These are phyloP conservation scores for Cercis canadensis DNA, from an alignment of 306 rosid genomes.

Conservation along the genomic window DNA sequence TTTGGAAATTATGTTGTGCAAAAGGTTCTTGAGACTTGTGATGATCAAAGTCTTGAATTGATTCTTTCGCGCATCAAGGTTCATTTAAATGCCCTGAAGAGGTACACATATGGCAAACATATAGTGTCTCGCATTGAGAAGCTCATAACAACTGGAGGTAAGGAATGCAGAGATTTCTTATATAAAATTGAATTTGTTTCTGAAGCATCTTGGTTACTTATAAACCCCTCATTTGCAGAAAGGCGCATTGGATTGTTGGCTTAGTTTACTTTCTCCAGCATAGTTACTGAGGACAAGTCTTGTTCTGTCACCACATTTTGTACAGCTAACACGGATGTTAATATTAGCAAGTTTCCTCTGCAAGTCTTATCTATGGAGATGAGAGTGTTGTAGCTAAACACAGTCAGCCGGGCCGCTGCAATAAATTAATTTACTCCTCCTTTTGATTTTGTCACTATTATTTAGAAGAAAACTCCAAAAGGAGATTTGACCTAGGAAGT, in stretches of 20 bases:
- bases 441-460: slow-evolving; percentile 28
- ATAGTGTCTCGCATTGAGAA: slow-evolving; percentile 97
- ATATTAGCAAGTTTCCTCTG: slow-evolving; percentile 45
- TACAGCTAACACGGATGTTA: slow-evolving; percentile 74
- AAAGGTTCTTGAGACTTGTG: slow-evolving; percentile 94
- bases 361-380: slow-evolving; percentile 37
- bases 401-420: slow-evolving; percentile 39
- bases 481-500: slow-evolving; percentile 51
- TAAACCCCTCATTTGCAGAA: slow-evolving; percentile 59
- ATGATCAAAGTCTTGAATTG: slow-evolving; percentile 81
- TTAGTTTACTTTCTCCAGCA: slow-evolving; percentile 47
- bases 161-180: slow-evolving; percentile 18
- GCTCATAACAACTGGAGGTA: slow-evolving; percentile 94
- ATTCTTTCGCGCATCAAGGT: slow-evolving; percentile 95
- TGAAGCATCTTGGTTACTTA: slow-evolving; percentile 26
- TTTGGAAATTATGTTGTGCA: slow-evolving; percentile 97
- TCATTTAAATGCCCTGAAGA: slow-evolving; percentile 89
- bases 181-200: slow-evolving; percentile 21
- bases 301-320: slow-evolving; percentile 53
- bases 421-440: slow-evolving; percentile 42
- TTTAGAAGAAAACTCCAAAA: slow-evolving; percentile 43
- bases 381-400: slow-evolving; percentile 68
- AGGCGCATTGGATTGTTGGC: slow-evolving; percentile 89
- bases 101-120: slow-evolving; percentile 92
- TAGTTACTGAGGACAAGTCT: slow-evolving; percentile 38